Evolutionary conservation across 176 grass and related monocot genomes (phyloP), one percentile per base, ranked within the genome.

Genomic region (Aechmea fasciata): DNA sequence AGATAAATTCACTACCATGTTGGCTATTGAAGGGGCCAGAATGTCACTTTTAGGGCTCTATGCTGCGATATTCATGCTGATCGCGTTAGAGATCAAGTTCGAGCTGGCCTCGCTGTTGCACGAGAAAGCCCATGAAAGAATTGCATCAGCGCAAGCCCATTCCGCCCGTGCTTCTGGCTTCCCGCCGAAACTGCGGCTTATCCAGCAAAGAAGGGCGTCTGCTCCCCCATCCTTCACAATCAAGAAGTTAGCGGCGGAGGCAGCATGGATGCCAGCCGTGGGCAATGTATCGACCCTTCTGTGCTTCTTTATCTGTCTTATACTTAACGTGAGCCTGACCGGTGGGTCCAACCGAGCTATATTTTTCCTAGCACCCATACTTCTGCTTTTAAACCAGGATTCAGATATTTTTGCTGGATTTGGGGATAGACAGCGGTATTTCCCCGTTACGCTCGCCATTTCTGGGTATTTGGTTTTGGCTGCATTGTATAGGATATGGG

Each of bases 51-150:
- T 99, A 75, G 94, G 94, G 69, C 84, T 99, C 59, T 93, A 99
- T 90, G 94, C 94, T 71, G 85, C 86, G 67, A 99, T 99, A 77
- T 99, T 99, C 64, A 93, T 99, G 84, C 88, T 99, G 49, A 93
- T 99, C 80, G 79, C 90, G 52, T 79, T 99, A 59, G 94, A 87
- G 69, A 88, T 93, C 20, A 93, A 99, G 62, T 99, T 99, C 73
- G 94, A 99, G 72, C 73, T 99, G 70, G 69, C 94, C 61, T 81
- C 88, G 66, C 51, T 99, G 33, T 49, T 99, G 84, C 89, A 74
- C 52, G 94, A 99, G 65, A 99, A 99, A 69, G 74, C 78, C 52
- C 17, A 66, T 3, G 82, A 82, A 15, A 91, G 78, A 79, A 50
- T 67, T 69, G 17, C 78, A 47, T 70, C 68, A 69, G 79, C 65